Percentiles rank a stretch among this genome's conserved stretches.
Conservation (phyloP, 768 basidiomycete genomes). For the Pholiota microspora region DNA sequence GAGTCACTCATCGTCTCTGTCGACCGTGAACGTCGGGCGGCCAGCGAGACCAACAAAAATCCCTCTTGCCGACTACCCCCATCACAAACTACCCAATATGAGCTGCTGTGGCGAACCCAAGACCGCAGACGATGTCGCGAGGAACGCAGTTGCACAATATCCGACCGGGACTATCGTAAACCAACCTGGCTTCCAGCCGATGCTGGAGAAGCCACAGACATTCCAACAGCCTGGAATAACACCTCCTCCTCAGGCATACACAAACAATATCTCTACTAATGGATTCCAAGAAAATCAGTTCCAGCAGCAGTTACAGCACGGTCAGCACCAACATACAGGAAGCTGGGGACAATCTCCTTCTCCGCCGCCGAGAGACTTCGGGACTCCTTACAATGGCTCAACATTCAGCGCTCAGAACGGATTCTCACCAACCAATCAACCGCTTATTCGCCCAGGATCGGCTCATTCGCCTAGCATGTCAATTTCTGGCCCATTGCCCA, state of each 20-base stretch:
- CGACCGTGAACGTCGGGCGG: constrained; percentile 4
- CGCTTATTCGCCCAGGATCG: constrained; percentile 30
- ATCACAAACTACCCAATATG: constrained; percentile 37
- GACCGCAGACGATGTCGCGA: constrained; percentile 27
- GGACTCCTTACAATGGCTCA: constrained; percentile 24
- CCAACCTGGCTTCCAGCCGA: constrained; percentile 48
- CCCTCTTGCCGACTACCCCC: not conserved
- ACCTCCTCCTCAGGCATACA: constrained; percentile 39
- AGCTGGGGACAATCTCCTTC: constrained; percentile 28
- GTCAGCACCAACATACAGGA: constrained; percentile 4
- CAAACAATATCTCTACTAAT: constrained; percentile 22
- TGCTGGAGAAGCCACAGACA: constrained; percentile 38
- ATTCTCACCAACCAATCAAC: constrained; percentile 24
- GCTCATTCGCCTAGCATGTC: constrained; percentile 25
- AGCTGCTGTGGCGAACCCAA: constrained; percentile 64
- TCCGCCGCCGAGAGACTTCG: constrained; percentile 33
- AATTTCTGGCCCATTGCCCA: constrained; percentile 20
- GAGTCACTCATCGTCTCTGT: not conserved
- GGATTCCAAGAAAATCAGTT: constrained; percentile 19
- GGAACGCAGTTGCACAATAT: constrained; percentile 26
- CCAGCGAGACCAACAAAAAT: not conserved
- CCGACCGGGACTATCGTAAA: constrained; percentile 35
- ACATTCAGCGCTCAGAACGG: constrained; percentile 22
- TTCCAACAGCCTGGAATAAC: constrained; percentile 43
- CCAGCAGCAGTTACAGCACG: constrained; percentile 16